A percentile compares a stretch with the other conserved stretches of the same genome.
These are phyloP conservation scores for Platanthera zijinensis DNA, from an alignment of 106 monocot genomes.

Conservation along the genomic window DNA sequence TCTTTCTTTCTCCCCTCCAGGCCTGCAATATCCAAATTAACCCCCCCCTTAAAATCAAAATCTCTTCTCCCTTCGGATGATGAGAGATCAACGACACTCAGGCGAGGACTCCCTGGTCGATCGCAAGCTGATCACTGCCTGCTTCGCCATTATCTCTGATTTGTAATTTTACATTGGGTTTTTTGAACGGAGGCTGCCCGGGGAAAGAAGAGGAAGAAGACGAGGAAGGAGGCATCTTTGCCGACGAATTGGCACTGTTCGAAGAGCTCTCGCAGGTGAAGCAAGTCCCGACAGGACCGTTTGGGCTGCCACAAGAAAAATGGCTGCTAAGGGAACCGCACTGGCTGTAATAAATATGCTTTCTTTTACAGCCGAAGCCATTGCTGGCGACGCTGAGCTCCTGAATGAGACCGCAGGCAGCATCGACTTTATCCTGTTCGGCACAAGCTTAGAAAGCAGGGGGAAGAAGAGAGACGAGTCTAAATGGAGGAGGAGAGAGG, in stretches of 20 bases:
- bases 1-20: not conserved
- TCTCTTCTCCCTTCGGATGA: not conserved
- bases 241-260: slow-evolving; percentile 19
- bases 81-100: not conserved
- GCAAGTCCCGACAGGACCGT: slow-evolving; percentile 28
- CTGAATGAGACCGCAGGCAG: slow-evolving; percentile 33
- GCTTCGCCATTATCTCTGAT: not conserved
- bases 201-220: slow-evolving; percentile 28
- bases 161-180: not conserved
- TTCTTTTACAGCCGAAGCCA: slow-evolving; percentile 29
- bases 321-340: not conserved
- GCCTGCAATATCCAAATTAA: too few species aligned
- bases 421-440: slow-evolving; percentile 31
- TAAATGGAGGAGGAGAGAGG: not conserved
- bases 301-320: slow-evolving; percentile 44
- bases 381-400: slow-evolving; percentile 2
- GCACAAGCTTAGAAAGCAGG: not conserved
- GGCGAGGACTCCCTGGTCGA: not conserved
- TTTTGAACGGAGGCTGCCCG: slow-evolving; percentile 15
- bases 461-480: not conserved
- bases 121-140: not conserved
- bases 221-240: not conserved
- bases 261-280: slow-evolving; percentile 57
- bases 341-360: slow-evolving; percentile 6
- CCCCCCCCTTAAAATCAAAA: too few species aligned